Conservation (phyloP, 2,329 filamentous ascomycete species). For the Coniochaeta sp. region DNA sequence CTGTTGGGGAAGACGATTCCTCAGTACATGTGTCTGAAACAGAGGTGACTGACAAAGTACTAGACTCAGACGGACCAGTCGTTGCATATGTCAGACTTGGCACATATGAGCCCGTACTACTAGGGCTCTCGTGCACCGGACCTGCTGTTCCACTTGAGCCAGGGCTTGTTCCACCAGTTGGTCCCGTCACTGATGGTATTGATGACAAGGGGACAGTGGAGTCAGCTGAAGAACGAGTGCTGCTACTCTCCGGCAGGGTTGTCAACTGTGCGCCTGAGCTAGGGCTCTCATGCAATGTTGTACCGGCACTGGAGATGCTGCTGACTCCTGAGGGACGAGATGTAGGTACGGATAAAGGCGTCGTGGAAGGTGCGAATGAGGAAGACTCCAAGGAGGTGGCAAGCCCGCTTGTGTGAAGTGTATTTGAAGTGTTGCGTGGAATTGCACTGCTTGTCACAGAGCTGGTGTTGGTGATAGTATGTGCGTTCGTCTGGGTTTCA, state of each 20-base stretch:
- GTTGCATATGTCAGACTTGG: neutral
- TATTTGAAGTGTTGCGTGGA: neutral
- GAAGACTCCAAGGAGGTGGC: neutral
- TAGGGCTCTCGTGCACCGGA: neutral
- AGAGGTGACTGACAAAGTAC: neutral
- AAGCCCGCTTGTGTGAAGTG: neutral
- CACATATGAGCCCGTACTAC: neutral
- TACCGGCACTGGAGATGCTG: neutral
- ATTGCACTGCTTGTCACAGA: neutral
- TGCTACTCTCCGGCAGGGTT: neutral
- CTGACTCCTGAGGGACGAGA: neutral
- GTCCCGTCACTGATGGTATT: neutral
- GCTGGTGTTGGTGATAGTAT: neutral
- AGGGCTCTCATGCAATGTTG: neutral
- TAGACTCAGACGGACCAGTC: neutral
- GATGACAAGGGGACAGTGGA: neutral
- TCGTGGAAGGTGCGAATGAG: neutral
- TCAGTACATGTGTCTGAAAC: slow-evolving; percentile 1
- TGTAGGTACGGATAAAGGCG: neutral
- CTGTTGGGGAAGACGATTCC: neutral
- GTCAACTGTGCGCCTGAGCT: neutral
- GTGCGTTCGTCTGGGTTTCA: neutral
- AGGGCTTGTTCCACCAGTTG: neutral
- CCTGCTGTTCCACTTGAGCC: neutral
- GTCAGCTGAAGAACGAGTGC: neutral